Evolutionary conservation across 2,329 filamentous ascomycete genomes (phyloP).

Genomic region (Fusarium metavorans): DNA sequence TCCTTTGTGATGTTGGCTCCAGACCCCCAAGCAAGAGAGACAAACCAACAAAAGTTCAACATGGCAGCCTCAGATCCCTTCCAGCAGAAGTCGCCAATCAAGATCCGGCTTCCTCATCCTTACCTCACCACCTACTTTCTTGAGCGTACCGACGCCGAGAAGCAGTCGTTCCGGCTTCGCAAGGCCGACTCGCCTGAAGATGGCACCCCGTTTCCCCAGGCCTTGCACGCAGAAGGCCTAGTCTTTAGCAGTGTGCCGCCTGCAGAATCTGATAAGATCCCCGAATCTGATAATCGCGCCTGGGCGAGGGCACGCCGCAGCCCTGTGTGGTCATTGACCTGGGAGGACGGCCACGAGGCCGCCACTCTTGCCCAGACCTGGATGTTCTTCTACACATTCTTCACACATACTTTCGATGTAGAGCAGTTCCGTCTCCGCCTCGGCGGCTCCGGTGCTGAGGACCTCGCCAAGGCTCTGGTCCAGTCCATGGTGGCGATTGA

Average conservation of each 20-base stretch:
- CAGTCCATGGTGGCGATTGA: conserved; percentile 54
- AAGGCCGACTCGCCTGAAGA: conserved; percentile 27
- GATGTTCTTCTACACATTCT: conserved; percentile 62
- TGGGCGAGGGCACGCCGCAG: conserved; percentile 64
- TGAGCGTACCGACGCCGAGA: conserved; percentile 19
- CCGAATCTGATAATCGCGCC: conserved; percentile 51
- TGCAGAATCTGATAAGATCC: conserved; percentile 39
- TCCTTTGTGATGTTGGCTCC: background rate
- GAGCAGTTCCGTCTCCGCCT: conserved; percentile 42
- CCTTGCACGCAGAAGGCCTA: conserved; percentile 35
- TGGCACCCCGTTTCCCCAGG: conserved; percentile 35
- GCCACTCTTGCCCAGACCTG: conserved; percentile 61
- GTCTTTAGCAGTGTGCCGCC: conserved; percentile 34
- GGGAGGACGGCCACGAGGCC: conserved; percentile 48
- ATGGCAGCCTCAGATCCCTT: conserved; percentile 40
- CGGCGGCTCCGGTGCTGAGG: conserved; percentile 28
- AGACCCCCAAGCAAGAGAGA: background rate
- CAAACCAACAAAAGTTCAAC: conserved; percentile 13
- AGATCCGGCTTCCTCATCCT: conserved; percentile 55
- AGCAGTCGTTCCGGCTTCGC: conserved; percentile 37
- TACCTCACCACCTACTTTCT: conserved; percentile 44
- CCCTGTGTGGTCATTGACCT: conserved; percentile 56
- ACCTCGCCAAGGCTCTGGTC: conserved; percentile 49
- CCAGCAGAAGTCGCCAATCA: conserved; percentile 47
- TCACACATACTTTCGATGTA: conserved; percentile 46